phyloP scores from a whole-genome alignment of 306 rosid species.

The Malus asiatica region DNA sequence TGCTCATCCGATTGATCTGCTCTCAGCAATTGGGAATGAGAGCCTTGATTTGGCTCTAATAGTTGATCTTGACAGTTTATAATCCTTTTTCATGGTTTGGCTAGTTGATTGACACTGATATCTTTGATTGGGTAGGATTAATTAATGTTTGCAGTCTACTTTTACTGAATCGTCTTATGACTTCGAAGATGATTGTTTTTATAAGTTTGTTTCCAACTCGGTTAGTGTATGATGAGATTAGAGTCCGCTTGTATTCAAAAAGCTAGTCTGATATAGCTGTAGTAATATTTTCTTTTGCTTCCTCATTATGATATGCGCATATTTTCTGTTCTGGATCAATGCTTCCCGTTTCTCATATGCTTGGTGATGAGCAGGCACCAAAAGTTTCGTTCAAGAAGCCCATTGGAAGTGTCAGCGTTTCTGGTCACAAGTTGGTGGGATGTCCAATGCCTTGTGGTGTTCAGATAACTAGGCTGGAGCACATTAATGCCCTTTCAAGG shows the following conservation, averaged over 20 bases:
- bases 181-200: not conserved
- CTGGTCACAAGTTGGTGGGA: slow-evolving; percentile 58
- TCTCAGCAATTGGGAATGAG: not conserved
- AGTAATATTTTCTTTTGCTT: not conserved
- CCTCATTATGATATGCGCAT: not conserved
- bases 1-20: not conserved
- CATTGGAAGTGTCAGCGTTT: slow-evolving; percentile 43
- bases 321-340: not conserved
- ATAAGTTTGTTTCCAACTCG: not conserved
- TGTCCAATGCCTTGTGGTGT: slow-evolving; percentile 61
- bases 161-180: not conserved
- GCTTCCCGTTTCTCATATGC: not conserved
- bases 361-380: slow-evolving; percentile 38
- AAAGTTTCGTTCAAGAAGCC: slow-evolving; percentile 49
- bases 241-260: not conserved
- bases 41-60: not conserved
- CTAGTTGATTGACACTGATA: not conserved
- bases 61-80: not conserved
- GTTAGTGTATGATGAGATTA: not conserved
- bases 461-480: slow-evolving; percentile 44
- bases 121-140: not conserved
- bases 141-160: not conserved
- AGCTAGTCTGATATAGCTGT: not conserved
- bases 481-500: slow-evolving; percentile 42
- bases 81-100: not conserved